Evolutionary conservation across 768 basidiomycete genomes (phyloP).

Genomic region (Obba rivulosa): DNA sequence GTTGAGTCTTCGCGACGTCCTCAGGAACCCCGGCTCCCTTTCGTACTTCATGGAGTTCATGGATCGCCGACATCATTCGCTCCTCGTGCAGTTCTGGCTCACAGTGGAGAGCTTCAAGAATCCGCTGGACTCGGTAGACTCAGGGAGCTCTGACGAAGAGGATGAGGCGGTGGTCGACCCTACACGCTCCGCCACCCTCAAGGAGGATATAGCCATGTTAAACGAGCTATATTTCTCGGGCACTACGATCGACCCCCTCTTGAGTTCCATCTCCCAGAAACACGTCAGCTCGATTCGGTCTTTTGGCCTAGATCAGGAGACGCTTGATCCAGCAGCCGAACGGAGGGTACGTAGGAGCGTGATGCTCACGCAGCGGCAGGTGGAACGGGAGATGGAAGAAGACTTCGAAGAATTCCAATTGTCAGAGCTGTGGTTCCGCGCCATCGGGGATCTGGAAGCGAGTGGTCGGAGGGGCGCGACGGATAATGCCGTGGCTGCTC

Average conservation of each 20-base stretch:
- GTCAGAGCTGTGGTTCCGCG: conserved; percentile 91
- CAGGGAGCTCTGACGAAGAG: conserved; percentile 48
- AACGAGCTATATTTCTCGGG: conserved; percentile 81
- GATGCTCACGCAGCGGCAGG: conserved; percentile 77
- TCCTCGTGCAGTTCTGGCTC: conserved; percentile 95
- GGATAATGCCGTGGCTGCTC: background rate
- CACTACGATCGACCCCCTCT: conserved; percentile 48
- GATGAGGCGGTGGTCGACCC: conserved; percentile 56
- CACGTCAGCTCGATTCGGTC: conserved; percentile 64
- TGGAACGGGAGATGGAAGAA: conserved; percentile 82
- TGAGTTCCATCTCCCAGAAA: conserved; percentile 62
- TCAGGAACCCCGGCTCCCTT: conserved; percentile 84
- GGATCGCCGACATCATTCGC: conserved; percentile 81
- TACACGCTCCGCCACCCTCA: conserved; percentile 54
- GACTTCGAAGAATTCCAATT: conserved; percentile 87
- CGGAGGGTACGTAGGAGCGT: conserved; percentile 71
- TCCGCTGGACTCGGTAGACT: conserved; percentile 80
- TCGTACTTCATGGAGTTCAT: conserved; percentile 99
- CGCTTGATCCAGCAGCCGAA: conserved; percentile 36
- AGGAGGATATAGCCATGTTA: conserved; percentile 87
- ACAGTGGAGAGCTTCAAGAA: conserved; percentile 98
- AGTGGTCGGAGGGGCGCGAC: conserved; percentile 11
- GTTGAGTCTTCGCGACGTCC: conserved; percentile 68
- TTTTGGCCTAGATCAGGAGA: conserved; percentile 51
- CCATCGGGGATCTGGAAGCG: conserved; percentile 61